These are phyloP conservation scores for Venturia nashicola DNA, from an alignment of 2,329 filamentous ascomycete genomes.

Conservation along the genomic window DNA sequence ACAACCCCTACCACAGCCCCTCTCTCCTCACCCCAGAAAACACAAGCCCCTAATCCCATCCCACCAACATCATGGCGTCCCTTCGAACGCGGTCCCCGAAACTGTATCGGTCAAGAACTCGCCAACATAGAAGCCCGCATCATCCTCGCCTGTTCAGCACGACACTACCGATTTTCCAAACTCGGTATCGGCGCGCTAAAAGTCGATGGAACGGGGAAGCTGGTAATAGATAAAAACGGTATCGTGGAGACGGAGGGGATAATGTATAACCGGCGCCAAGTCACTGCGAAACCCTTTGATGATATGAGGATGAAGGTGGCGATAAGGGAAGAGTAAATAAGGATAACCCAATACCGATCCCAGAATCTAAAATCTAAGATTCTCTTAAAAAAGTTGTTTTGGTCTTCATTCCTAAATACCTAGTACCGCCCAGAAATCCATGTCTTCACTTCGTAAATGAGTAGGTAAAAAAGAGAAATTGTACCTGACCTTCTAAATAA, in stretches of 20 bases:
- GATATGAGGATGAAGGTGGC: conserved; percentile 12
- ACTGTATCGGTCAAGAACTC: conserved; percentile 26
- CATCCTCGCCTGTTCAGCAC: conserved; percentile 15
- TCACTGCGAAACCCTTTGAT: conserved; percentile 8
- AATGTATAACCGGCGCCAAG: conserved; percentile 16
- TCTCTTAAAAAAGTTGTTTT: no score
- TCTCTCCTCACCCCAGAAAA: no score
- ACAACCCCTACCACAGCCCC: neutral
- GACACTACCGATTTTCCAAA: conserved; percentile 23
- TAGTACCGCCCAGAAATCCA: no score
- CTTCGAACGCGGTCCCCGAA: conserved; percentile 27
- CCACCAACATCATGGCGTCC: conserved; percentile 19
- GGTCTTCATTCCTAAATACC: no score
- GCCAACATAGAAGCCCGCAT: conserved; percentile 24
- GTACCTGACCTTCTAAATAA: no score
- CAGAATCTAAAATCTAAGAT: no score
- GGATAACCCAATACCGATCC: no score
- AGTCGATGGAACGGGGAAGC: conserved; percentile 16
- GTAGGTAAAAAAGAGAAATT: no score
- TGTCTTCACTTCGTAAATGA: no score
- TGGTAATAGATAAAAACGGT: conserved; percentile 19
- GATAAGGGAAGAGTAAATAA: neutral
- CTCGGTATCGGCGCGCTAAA: conserved; percentile 21
- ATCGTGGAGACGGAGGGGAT: conserved; percentile 19
- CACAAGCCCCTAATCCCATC: no score